Conservation (phyloP, 1,139 yeast genomes). For the Wickerhamiella pararugosa region DNA sequence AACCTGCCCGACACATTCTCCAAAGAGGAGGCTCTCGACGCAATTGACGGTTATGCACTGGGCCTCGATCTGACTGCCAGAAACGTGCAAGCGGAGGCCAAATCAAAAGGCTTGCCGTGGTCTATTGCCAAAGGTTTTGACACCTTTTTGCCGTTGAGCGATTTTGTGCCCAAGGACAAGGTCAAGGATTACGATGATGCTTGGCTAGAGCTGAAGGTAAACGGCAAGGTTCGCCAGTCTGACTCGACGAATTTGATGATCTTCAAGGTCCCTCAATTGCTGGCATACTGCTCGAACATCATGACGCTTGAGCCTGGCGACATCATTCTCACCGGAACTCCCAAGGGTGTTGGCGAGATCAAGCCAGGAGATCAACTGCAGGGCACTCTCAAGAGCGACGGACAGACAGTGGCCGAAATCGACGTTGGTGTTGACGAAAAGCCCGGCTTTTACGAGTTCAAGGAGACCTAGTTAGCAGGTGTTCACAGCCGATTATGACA, state of each 20-base stretch:
- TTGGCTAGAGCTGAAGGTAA: conserved; percentile 49
- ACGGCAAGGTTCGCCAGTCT: conserved; percentile 54
- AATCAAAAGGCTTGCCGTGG: conserved; percentile 93
- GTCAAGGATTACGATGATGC: conserved; percentile 67
- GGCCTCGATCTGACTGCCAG: conserved; percentile 92
- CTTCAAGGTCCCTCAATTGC: conserved; percentile 68
- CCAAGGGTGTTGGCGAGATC: conserved; percentile 88
- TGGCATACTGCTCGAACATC: conserved; percentile 66
- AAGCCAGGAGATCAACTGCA: conserved; percentile 61
- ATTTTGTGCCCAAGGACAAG: conserved; percentile 46
- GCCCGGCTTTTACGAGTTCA: conserved; percentile 68
- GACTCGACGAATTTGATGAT: conserved; percentile 79
- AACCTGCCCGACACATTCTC: conserved; percentile 47
- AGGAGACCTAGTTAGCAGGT: conserved; percentile 21
- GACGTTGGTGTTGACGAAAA: conserved; percentile 43
- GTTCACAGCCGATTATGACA: too few relatives aligned
- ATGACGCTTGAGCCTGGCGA: conserved; percentile 91
- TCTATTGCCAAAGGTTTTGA: conserved; percentile 92
- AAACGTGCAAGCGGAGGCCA: conserved; percentile 90
- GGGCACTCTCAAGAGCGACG: conserved; percentile 27
- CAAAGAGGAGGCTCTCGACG: conserved; percentile 53
- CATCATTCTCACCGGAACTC: conserved; percentile 86
- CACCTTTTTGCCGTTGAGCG: conserved; percentile 76
- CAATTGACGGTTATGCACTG: conserved; percentile 73
- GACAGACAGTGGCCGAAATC: conserved; percentile 8